Evolutionary conservation across 1,139 yeast genomes (phyloP), one percentile per base, ranked within the genome.

Genomic region (Nematodospora anomalae): DNA sequence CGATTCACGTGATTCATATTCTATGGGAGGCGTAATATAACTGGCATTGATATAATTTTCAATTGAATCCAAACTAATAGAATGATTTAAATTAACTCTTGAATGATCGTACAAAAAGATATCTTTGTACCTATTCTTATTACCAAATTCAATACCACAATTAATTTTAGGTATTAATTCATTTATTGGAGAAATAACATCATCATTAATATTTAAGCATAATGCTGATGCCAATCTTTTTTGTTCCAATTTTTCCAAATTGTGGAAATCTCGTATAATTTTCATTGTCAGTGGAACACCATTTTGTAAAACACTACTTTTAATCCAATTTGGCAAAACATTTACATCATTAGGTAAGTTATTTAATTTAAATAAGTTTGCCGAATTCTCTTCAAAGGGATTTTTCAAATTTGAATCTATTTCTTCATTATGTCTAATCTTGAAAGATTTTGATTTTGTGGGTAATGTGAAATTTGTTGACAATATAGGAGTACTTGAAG

Each of bases 41-140:
- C 78, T 76, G 2, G 88, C 89, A 53, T 82, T 82, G 50, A 82
- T 75, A 51, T 83, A 48, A 31, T 46, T 48, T 15, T 46, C 35
- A 30, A 57, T 43, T 4, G 61, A 55, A 32, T 64, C 26, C 2
- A 7, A 4, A 4, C 14, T 44, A 41, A 35, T 60, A 58, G 4
- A 13, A 26, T 36, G 39, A 40, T 38, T 58, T 48, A 58, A 61
- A 44, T 71, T 74, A 12, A 88, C 96, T 41, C 95, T 65, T 9
- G 92, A 76, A 51, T 84, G 89, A 48, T 84, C 92, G 57, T 78
- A 87, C n/a, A 94, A 83, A 50, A 85, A 73, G 33, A 87, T 83
- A 55, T 87, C 89, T 44, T 84, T 80, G 62, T 87, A 87, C 40
- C 96, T 61, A 58, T 87, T 87, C 55, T 86, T 80, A 46, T 71